Percentiles rank a stretch among this genome's conserved stretches.
Conservation (phyloP, 805 yeast species). For the Tetrapisispora pingtungensis region DNA sequence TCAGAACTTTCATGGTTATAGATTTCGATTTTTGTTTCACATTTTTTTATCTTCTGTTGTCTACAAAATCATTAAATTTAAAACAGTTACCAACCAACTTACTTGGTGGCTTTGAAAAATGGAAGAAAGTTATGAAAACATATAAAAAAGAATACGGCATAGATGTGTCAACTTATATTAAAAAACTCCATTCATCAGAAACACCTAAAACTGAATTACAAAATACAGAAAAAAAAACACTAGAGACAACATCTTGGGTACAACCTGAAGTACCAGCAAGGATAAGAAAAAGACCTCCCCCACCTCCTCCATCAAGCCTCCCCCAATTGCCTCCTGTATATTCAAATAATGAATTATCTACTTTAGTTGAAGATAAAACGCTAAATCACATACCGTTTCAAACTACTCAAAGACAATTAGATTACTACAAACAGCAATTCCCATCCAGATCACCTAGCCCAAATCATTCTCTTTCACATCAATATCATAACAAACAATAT, state of each 20-base stretch:
- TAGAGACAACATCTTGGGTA: constrained; percentile 5
- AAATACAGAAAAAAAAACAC: not conserved
- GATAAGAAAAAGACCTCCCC: constrained; percentile 20
- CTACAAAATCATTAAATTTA: constrained; percentile 13
- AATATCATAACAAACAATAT: not conserved
- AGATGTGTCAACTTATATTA: constrained; percentile 15
- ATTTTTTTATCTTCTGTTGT: constrained; percentile 21
- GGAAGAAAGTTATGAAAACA: constrained; percentile 30
- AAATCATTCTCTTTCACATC: not conserved
- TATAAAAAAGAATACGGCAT: constrained; percentile 20
- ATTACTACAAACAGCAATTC: not conserved
- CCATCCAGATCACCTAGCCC: not conserved
- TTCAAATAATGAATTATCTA: constrained; percentile 1
- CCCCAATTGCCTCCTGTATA: constrained; percentile 11
- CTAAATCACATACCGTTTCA: constrained; percentile 2
- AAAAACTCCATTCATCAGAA: constrained; percentile 6
- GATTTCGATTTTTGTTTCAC: constrained; percentile 28
- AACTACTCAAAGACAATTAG: not conserved
- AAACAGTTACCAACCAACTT: constrained; percentile 25
- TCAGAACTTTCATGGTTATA: constrained; percentile 24
- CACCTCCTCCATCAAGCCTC: constrained; percentile 22
- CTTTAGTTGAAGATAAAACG: constrained; percentile 1
- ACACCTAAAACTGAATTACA: not conserved
- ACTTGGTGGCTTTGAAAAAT: constrained; percentile 38
- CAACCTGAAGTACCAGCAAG: constrained; percentile 22